A percentile compares a stretch with the other conserved stretches of the same genome.
Evolutionary conservation across 2,329 filamentous ascomycete genomes (phyloP).

Genomic region (Venturia oleaginea): DNA sequence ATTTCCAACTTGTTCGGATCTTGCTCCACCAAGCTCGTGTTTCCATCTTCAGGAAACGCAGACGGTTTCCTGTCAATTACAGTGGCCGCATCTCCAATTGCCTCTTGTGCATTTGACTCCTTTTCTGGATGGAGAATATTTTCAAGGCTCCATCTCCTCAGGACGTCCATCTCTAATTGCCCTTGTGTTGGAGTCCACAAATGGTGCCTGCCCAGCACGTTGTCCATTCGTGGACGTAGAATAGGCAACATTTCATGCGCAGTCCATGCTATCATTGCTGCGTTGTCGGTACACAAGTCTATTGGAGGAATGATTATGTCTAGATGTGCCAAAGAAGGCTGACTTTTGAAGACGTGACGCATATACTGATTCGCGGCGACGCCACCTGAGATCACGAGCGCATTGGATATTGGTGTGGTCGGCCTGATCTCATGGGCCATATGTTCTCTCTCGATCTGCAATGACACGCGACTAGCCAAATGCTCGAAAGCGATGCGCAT

Average conservation of each 20-base stretch:
- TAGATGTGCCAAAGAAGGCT: conserved; percentile 32
- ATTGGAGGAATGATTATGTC: conserved; percentile 65
- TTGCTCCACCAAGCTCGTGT: background rate
- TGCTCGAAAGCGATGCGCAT: conserved; percentile 86
- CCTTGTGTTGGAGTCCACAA: background rate
- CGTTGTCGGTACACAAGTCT: conserved; percentile 83
- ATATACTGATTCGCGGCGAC: conserved; percentile 82
- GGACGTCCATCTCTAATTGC: conserved; percentile 9
- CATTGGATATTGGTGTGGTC: conserved; percentile 32
- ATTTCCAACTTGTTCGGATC: background rate
- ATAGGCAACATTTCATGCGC: conserved; percentile 66
- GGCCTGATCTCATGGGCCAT: background rate
- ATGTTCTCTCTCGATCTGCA: conserved; percentile 47
- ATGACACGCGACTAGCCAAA: conserved; percentile 62
- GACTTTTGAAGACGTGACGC: conserved; percentile 45
- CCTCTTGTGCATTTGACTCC: background rate
- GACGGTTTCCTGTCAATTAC: background rate
- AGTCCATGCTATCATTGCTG: conserved; percentile 94
- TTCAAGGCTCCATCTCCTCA: conserved; percentile 15
- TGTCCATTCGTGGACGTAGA: background rate
- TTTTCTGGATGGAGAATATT: conserved; percentile 13
- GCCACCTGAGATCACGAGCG: conserved; percentile 78
- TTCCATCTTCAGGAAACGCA: background rate
- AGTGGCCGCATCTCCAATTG: background rate
- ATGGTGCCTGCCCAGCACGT: background rate